A percentile compares a stretch with the other conserved stretches of the same genome.
Evolutionary conservation across 1,284 basidiomycete species (phyloP).

Genomic region (Cryptococcus sp.): DNA sequence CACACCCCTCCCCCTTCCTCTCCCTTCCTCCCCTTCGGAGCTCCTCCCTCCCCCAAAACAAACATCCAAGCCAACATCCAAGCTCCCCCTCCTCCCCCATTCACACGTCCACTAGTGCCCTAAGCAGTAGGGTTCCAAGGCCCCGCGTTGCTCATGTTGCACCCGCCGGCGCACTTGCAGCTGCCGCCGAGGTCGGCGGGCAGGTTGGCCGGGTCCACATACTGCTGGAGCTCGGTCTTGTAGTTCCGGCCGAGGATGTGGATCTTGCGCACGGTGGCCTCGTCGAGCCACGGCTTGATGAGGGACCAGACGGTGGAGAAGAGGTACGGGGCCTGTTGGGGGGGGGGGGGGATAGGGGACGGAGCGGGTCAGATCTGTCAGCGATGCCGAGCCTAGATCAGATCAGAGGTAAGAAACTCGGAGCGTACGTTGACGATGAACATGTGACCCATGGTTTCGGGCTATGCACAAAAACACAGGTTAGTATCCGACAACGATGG

Average conservation of each 20-base stretch:
- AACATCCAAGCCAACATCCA: background rate
- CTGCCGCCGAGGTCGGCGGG: slow-evolving; percentile 80
- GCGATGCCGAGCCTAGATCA: background rate
- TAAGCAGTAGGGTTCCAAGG: slow-evolving; percentile 68
- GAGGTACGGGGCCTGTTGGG: slow-evolving; percentile 67
- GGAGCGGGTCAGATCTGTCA: background rate
- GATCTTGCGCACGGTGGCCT: slow-evolving; percentile 91
- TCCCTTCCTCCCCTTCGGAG: background rate
- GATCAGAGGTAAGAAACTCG: slow-evolving; percentile 19
- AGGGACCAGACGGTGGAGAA: slow-evolving; percentile 86
- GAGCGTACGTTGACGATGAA: slow-evolving; percentile 79
- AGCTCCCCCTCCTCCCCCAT: background rate
- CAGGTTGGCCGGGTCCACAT: slow-evolving; percentile 79
- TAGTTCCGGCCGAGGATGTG: slow-evolving; percentile 65
- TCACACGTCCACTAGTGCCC: no score
- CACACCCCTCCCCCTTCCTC: background rate
- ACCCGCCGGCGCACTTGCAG: slow-evolving; percentile 76
- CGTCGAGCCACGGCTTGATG: slow-evolving; percentile 92
- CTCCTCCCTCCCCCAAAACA: background rate
- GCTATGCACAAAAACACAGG: slow-evolving; percentile 52
- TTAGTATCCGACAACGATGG: no score
- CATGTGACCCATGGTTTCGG: slow-evolving; percentile 93
- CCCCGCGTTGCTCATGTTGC: slow-evolving; percentile 83
- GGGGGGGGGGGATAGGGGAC: background rate
- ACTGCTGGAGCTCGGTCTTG: slow-evolving; percentile 67